phyloP scores from a whole-genome alignment of 2,329 filamentous ascomycete species.

The Mollisia scopiformis region DNA sequence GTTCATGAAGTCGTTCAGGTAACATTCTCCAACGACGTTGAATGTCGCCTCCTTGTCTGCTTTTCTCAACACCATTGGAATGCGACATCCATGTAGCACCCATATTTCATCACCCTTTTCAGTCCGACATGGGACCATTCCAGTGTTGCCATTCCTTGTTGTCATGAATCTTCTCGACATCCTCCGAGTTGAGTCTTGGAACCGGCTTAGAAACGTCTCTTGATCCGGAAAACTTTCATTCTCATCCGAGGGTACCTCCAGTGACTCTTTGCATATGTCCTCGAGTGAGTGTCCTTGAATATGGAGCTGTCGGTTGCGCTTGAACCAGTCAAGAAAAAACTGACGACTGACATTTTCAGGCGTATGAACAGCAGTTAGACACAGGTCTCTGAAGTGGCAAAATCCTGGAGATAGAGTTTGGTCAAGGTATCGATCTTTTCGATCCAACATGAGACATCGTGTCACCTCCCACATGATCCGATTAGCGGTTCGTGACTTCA shows the following conservation, averaged over 20 bases:
- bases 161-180: conserved; percentile 13
- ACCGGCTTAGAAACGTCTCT: conserved; percentile 7
- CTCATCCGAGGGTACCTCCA: not conserved
- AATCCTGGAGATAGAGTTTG: conserved; percentile 2
- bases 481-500: not conserved
- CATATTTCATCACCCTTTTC: conserved; percentile 21
- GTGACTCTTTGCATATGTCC: not conserved
- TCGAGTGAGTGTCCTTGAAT: conserved; percentile 6
- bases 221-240: not conserved
- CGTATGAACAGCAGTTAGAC: not conserved
- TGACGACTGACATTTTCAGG: conserved; percentile 2
- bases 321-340: conserved; percentile 15
- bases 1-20: conserved; percentile 25
- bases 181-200: conserved; percentile 5
- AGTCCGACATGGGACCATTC: conserved; percentile 16
- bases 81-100: conserved; percentile 23
- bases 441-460: conserved; percentile 13
- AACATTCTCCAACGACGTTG: conserved; percentile 24
- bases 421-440: conserved; percentile 14
- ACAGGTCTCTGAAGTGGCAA: not conserved
- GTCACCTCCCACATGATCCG: not conserved
- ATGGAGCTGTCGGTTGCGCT: conserved; percentile 1
- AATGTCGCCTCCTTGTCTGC: not conserved
- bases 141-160: conserved; percentile 8
- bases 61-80: conserved; percentile 22